Evolutionary conservation across 495 filamentous ascomycete genomes (phyloP), one percentile per base, ranked within the genome.

Genomic region (Cercophora newfieldiana): DNA sequence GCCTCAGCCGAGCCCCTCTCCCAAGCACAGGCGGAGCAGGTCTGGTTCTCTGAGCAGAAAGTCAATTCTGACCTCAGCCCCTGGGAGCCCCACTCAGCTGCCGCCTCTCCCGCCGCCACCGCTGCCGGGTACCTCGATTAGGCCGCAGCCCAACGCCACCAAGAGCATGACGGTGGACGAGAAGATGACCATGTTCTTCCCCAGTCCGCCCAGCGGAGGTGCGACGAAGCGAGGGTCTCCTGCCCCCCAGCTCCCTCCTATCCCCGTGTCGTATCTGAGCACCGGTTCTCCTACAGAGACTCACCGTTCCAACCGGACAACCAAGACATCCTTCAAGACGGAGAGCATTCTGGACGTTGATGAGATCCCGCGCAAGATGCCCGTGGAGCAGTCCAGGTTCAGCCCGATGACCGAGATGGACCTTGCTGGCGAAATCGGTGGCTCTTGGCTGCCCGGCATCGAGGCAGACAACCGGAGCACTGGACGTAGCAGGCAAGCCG

Each of bases 81-180:
- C 81, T 31, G 83, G 81, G 28, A 84, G 81, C 63, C 83, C 83
- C 29, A 82, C 79, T 14, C 70, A 76, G 49, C 73, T 85, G 18
- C 80, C 80, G 1, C 78, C 80, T 6, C 75, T 80, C 6, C 83
- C 82, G 10, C 71, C 77, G 30, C 74, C 81, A 0, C 82, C 81
- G 37, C 78, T 72, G 44, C 77, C 77, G 4, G 70, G 70, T 5
- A 68, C 69, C 44, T 62, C 66, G 0, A 33, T 66, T 14, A 68
- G 79, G 14, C 74, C 75, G 3, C 69, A 78, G 25, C 75, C 81
- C 1, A 83, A 82, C 63, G 72, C 79, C 59, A 82, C 80, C 18
- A 81, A 81, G 76, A 84, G 83, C 66, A 85, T 84, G 83, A 83
- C 83, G 0, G 76, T 83, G 28, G 74, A 84, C 22, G 83, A 85